Evolutionary conservation across 495 filamentous ascomycete species (phyloP).

Genomic region (Penicillium bovifimosum): DNA sequence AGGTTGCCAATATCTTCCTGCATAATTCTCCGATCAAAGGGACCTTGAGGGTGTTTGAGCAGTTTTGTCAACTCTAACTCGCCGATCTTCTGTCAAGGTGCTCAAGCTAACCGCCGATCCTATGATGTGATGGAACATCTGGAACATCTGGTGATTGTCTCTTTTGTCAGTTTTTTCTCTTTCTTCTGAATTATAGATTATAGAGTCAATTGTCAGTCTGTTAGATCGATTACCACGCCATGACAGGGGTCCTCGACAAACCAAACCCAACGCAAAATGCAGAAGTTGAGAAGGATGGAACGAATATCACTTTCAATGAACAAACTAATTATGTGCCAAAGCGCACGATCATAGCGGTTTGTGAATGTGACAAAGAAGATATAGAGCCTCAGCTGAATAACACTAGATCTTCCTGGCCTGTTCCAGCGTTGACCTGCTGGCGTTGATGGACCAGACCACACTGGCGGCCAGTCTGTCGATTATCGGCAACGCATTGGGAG

Average conservation of each 20-base stretch:
- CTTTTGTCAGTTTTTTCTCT: not conserved
- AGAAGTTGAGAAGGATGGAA: constrained; percentile 10
- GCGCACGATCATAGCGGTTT: constrained; percentile 46
- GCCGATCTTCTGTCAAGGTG: constrained; percentile 22
- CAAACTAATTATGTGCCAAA: constrained; percentile 52
- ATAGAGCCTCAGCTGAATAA: not conserved
- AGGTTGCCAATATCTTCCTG: not conserved
- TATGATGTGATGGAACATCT: not conserved
- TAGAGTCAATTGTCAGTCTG: not conserved
- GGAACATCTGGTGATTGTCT: not conserved
- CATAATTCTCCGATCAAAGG: not conserved
- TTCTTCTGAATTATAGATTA: not conserved
- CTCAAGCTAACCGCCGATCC: constrained; percentile 10
- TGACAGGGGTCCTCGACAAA: constrained; percentile 14
- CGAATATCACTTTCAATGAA: constrained; percentile 41
- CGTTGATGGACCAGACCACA: constrained; percentile 53
- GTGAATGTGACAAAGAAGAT: not conserved
- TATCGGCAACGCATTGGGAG: constrained; percentile 42
- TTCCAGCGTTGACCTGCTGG: constrained; percentile 49
- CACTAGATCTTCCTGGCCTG: constrained; percentile 50
- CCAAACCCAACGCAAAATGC: not conserved
- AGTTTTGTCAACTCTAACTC: constrained; percentile 21
- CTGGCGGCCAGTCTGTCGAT: constrained; percentile 48
- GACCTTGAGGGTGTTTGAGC: constrained; percentile 41
- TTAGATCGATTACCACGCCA: not conserved